These are phyloP conservation scores for Brettanomyces nanus DNA, from an alignment of 805 yeast genomes.

Conservation along the genomic window DNA sequence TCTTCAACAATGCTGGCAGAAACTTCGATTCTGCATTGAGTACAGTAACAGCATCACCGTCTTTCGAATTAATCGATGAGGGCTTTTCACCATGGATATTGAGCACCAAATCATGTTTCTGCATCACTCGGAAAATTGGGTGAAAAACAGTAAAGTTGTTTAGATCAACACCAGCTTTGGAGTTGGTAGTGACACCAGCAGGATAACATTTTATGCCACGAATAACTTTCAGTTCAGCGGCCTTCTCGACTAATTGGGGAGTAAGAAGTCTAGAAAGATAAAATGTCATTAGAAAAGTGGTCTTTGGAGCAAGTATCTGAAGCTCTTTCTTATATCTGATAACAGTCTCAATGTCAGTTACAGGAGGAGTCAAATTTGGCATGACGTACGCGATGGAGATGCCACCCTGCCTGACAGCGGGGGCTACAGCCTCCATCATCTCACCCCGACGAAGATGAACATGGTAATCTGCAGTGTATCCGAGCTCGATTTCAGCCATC, in stretches of 20 bases:
- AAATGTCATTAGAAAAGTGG: constrained; percentile 87
- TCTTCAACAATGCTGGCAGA: constrained; percentile 75
- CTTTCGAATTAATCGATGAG: constrained; percentile 26
- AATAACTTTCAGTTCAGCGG: constrained; percentile 60
- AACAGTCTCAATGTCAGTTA: constrained; percentile 69
- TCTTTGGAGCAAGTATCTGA: constrained; percentile 61
- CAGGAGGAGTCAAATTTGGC: constrained; percentile 95
- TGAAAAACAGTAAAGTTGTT: constrained; percentile 84
- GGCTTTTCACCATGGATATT: constrained; percentile 97
- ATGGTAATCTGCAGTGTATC: constrained; percentile 84
- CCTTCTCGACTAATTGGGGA: constrained; percentile 76
- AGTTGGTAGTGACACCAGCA: constrained; percentile 98
- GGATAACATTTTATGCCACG: constrained; percentile 96
- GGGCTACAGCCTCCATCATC: constrained; percentile 89
- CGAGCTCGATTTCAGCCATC: constrained; percentile 38
- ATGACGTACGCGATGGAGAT: constrained; percentile 84
- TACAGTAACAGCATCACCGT: constrained; percentile 66
- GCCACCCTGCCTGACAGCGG: constrained; percentile 88
- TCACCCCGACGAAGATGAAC: constrained; percentile 92
- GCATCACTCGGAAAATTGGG: constrained; percentile 85
- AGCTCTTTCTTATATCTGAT: constrained; percentile 58
- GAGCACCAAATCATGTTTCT: constrained; percentile 65
- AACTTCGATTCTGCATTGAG: constrained; percentile 91
- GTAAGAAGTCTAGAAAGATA: constrained; percentile 73
- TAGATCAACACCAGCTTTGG: constrained; percentile 85